Evolutionary conservation across 2,329 filamentous ascomycete species (phyloP), one percentile per base, ranked within the genome.

Genomic region (Colletotrichum graminicola): DNA sequence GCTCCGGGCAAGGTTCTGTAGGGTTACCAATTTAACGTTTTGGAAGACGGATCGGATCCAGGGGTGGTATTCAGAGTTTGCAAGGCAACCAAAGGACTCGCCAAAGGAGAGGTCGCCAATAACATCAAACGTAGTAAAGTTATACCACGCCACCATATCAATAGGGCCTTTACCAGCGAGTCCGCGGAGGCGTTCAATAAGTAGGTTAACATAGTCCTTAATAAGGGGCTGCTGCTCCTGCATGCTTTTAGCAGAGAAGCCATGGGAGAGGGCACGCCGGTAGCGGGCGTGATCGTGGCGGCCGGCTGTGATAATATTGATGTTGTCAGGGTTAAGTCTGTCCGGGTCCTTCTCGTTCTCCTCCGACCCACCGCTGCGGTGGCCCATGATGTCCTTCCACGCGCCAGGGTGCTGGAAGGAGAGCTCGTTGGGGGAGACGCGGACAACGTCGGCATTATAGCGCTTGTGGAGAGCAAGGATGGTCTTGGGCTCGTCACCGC

Each of bases 381-480:
- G 66, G 47, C 79, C 80, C 69, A 83, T 83, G 26, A 85, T 84
- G 10, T 83, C 81, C 66, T 80, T 80, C 80, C 80, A 84, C 3
- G 79, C 80, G 18, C 76, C 63, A 1, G 77, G 56, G 6, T 77
- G 76, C 29, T 77, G 79, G 68, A 83, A 84, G 5, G 80, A 79
- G 8, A 86, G 78, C 43, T 80, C 75, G 39, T 80, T 78, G 0
- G 84, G 84, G 0, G 76, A 78, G 11, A 82, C 74, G 6, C 84
- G 81, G 21, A 86, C 77, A 1, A 84, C 77, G 29, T 75, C 73
- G 18, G 52, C 45, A 60, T 77, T 77, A 61, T 80, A 79, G 5
- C 54, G 16, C 18, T 73, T 61, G 43, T 79, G 77, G 8, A 74
- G 76, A 5, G 69, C 73, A 34, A 76, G 75, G 49, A 80, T 71